These are phyloP conservation scores for Moniliella sp. DNA, from an alignment of 1,284 basidiomycete species.

Conservation along the genomic window DNA sequence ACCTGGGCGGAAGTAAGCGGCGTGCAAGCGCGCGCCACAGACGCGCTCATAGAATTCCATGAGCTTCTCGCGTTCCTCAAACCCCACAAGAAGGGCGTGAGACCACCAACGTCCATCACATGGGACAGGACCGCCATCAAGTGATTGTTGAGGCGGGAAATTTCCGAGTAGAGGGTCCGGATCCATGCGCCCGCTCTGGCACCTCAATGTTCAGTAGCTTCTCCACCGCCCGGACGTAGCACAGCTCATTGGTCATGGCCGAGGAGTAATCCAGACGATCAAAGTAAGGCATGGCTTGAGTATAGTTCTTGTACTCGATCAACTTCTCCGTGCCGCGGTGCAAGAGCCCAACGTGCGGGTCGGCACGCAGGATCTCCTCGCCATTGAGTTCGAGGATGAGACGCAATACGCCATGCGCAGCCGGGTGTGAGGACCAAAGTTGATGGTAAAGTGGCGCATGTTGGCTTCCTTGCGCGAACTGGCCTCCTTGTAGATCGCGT, in stretches of 20 bases:
- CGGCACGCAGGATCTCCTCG: constrained; percentile 41
- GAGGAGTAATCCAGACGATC: constrained; percentile 97
- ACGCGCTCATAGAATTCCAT: constrained; percentile 99
- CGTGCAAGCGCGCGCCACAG: constrained; percentile 84
- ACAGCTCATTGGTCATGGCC: constrained; percentile 50
- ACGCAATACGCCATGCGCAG: constrained; percentile 90
- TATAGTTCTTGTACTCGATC: constrained; percentile 97
- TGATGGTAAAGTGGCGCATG: constrained; percentile 41
- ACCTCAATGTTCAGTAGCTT: constrained; percentile 95
- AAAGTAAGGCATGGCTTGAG: constrained; percentile 94
- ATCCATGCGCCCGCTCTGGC: constrained; percentile 97
- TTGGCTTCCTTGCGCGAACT: constrained; percentile 53
- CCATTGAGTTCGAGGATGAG: constrained; percentile 94
- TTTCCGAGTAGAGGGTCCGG: constrained; percentile 84
- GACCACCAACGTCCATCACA: constrained; percentile 53
- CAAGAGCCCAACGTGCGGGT: constrained; percentile 74
- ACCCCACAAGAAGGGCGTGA: constrained; percentile 97
- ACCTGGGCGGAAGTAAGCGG: constrained; percentile 91
- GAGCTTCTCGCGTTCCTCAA: constrained; percentile 97
- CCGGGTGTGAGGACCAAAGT: constrained; percentile 64
- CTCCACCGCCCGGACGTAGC: constrained; percentile 88
- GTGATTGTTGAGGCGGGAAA: constrained; percentile 86
- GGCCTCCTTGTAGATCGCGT: constrained; percentile 55
- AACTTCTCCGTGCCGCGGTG: constrained; percentile 96
- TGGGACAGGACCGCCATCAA: constrained; percentile 92